These are phyloP conservation scores for Nakazawaea ishiwadae DNA, from an alignment of 805 yeast genomes.

Conservation along the genomic window DNA sequence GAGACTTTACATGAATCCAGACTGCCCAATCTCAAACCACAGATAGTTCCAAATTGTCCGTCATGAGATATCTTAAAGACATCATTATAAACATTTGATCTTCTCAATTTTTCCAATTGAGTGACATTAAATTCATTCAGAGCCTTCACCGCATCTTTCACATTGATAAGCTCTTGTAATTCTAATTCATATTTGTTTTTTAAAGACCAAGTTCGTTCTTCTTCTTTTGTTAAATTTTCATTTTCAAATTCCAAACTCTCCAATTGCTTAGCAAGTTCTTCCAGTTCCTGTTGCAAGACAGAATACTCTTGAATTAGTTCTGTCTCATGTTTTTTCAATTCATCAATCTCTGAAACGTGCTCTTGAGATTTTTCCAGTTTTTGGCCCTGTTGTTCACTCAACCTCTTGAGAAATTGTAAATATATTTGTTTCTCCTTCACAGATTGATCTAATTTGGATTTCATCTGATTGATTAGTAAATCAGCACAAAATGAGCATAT, in stretches of 20 bases:
- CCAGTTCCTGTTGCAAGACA: constrained; percentile 37
- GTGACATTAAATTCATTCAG: constrained; percentile 57
- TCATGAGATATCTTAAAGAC: constrained; percentile 81
- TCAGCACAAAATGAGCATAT: constrained; percentile 84
- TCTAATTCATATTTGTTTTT: constrained; percentile 57
- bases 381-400: constrained; percentile 53
- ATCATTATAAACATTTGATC: constrained; percentile 77
- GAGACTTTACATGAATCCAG: constrained; percentile 58
- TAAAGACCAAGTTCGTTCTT: constrained; percentile 38
- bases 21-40: constrained; percentile 78
- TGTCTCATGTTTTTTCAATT: constrained; percentile 36
- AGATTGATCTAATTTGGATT: constrained; percentile 64
- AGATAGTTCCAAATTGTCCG: constrained; percentile 83
- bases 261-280: constrained; percentile 44
- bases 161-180: constrained; percentile 42
- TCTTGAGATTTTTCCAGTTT: constrained; percentile 36
- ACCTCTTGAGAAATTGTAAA: constrained; percentile 62
- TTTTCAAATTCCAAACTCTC: constrained; percentile 35
- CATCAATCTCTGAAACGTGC: constrained; percentile 40
- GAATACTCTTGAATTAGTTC: constrained; percentile 33
- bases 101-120: constrained; percentile 66
- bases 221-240: constrained; percentile 33
- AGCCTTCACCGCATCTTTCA: constrained; percentile 59
- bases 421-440: constrained; percentile 78
- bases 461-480: constrained; percentile 57